phyloP scores from a whole-genome alignment of 225 moss, liverwort and hornwort species.

The Polytrichum formosum region DNA sequence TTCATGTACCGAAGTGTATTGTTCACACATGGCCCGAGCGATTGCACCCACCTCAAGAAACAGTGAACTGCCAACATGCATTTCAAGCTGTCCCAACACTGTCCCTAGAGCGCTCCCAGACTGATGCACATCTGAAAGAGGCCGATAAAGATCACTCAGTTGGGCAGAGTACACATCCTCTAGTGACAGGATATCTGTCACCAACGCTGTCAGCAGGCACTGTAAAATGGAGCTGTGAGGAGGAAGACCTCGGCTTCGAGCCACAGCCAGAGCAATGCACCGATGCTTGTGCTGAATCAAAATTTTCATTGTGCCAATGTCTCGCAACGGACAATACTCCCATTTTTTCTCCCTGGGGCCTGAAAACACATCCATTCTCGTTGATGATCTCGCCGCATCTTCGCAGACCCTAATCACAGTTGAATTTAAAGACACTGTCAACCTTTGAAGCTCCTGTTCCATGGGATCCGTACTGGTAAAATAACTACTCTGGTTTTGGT shows the following conservation, averaged over 20 bases:
- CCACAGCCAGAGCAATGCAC: constrained; percentile 74
- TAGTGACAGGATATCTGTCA: constrained; percentile 64
- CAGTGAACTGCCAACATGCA: constrained; percentile 55
- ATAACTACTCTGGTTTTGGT: constrained; percentile 35
- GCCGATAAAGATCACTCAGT: constrained; percentile 45
- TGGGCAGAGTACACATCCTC: constrained; percentile 58
- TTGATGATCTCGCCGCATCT: constrained; percentile 20
- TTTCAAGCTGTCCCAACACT: constrained; percentile 54
- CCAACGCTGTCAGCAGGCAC: constrained; percentile 60
- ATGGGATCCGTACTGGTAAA: constrained; percentile 12
- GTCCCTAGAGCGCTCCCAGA: constrained; percentile 40
- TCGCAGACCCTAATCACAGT: constrained; percentile 40
- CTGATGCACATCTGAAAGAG: constrained; percentile 26
- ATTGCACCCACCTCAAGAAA: constrained; percentile 78
- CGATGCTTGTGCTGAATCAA: constrained; percentile 40
- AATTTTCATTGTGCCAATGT: neutral
- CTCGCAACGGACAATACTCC: constrained; percentile 26
- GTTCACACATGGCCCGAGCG: constrained; percentile 82
- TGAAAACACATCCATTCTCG: constrained; percentile 24
- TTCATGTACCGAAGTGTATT: constrained; percentile 48
- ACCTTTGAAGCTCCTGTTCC: constrained; percentile 41
- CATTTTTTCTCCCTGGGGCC: constrained; percentile 21
- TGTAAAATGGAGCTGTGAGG: constrained; percentile 51
- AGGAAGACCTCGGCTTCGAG: constrained; percentile 65
- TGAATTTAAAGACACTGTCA: constrained; percentile 36